phyloP scores from a whole-genome alignment of 257 asterid species.

The Thymus mandschuricus region DNA sequence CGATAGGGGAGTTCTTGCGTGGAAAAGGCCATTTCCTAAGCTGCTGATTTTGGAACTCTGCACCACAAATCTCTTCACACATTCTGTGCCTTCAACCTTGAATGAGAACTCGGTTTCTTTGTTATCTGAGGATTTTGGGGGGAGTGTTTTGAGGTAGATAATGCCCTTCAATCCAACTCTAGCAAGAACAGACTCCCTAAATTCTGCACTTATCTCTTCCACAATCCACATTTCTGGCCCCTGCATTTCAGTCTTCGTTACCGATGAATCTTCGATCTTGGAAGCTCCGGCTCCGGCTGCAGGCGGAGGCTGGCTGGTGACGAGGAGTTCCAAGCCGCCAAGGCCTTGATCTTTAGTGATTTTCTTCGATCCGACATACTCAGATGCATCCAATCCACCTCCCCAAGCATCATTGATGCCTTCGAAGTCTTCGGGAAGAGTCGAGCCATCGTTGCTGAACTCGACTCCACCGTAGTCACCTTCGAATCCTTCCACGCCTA shows the following conservation, averaged over 20 bases:
- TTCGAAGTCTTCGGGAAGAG: constrained; percentile 88
- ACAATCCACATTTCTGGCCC: constrained; percentile 88
- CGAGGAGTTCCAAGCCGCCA: constrained; percentile 89
- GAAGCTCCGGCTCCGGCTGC: constrained; percentile 50
- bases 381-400: constrained; percentile 97
- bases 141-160: constrained; percentile 70
- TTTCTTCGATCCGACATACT: constrained; percentile 82
- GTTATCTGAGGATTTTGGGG: constrained; percentile 59
- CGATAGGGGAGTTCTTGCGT: constrained; percentile 69
- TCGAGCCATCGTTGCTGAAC: constrained; percentile 74
- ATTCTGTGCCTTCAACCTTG: constrained; percentile 72
- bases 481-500: constrained; percentile 96
- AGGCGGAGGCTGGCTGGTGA: constrained; percentile 75
- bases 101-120: constrained; percentile 89
- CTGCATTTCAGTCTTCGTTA: constrained; percentile 79
- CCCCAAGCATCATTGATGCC: constrained; percentile 97
- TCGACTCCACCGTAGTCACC: constrained; percentile 96
- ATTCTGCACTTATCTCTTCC: constrained; percentile 89
- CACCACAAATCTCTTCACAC: constrained; percentile 83
- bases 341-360: constrained; percentile 74
- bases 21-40: constrained; percentile 80
- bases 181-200: constrained; percentile 81
- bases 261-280: constrained; percentile 77
- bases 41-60: constrained; percentile 79
- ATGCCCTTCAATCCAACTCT: constrained; percentile 84